A percentile compares a stretch with the other conserved stretches of the same genome.
Conservation (phyloP, 805 yeast species). For the Hanseniaspora guilliermondii region DNA sequence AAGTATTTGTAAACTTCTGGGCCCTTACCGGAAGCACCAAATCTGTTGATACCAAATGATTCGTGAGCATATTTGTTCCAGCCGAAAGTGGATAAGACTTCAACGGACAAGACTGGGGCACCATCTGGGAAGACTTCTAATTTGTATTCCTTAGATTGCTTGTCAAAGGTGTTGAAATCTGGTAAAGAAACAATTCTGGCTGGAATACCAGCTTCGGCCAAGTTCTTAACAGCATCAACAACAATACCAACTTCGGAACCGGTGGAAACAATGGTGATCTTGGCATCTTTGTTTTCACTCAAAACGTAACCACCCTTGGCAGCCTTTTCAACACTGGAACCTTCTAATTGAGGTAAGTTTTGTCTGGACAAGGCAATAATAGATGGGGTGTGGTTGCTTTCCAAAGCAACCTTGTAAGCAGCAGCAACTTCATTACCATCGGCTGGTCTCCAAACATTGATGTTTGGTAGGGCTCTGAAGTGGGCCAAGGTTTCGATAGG, state of each 20-base stretch:
- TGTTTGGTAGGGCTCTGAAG: conserved; percentile 72
- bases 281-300: conserved; percentile 39
- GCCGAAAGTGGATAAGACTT: conserved; percentile 81
- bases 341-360: conserved; percentile 84
- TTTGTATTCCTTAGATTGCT: conserved; percentile 68
- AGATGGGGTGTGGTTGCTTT: conserved; percentile 53
- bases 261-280: conserved; percentile 69
- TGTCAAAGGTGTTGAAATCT: conserved; percentile 80
- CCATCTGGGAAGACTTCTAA: conserved; percentile 88
- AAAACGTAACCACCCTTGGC: conserved; percentile 87
- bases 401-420: conserved; percentile 58
- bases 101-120: conserved; percentile 83
- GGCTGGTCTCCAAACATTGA: conserved; percentile 84
- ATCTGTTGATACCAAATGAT: conserved; percentile 88
- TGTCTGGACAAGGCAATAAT: conserved; percentile 73
- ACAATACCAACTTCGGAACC: conserved; percentile 85
- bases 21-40: conserved; percentile 94
- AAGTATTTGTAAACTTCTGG: conserved; percentile 68
- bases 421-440: conserved; percentile 84
- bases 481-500: conserved; percentile 83
- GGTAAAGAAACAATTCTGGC: conserved; percentile 85
- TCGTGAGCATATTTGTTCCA: conserved; percentile 95
- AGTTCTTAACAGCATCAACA: conserved; percentile 68
- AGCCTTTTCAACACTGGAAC: conserved; percentile 85
- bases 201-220: conserved; percentile 53